phyloP scores from a whole-genome alignment of 305 asterid genomes.

The Fraxinus latifolia region DNA sequence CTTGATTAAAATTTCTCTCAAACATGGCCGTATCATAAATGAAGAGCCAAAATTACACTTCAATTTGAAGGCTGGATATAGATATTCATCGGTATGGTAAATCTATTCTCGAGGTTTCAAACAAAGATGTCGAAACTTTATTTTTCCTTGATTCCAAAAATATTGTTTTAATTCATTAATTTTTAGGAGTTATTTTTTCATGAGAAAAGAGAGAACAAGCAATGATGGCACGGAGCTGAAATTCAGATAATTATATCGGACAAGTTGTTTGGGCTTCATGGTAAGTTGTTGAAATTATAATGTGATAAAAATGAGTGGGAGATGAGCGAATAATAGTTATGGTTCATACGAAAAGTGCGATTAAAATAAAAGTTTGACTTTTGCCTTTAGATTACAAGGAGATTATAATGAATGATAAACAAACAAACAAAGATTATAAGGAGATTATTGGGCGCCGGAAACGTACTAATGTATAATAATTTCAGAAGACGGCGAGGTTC shows the following conservation, averaged over 20 bases:
- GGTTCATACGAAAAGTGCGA: not conserved
- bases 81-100: slow-evolving; percentile 60
- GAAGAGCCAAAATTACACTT: slow-evolving; percentile 63
- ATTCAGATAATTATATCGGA: slow-evolving; percentile 87
- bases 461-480: not conserved
- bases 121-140: slow-evolving; percentile 8
- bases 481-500: not conserved
- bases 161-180: slow-evolving; percentile 17
- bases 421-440: not conserved
- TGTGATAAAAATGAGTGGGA: not conserved
- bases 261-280: slow-evolving; percentile 33
- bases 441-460: not conserved
- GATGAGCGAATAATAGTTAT: not conserved
- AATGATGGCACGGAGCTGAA: slow-evolving; percentile 84
- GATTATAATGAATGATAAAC: not conserved
- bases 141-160: slow-evolving; percentile 11
- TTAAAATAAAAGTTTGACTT: not conserved
- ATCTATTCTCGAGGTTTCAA: slow-evolving; percentile 5
- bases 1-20: no score
- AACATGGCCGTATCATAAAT: no score
- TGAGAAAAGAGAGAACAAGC: slow-evolving; percentile 57
- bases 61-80: slow-evolving; percentile 85
- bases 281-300: not conserved
- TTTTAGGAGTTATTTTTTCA: slow-evolving; percentile 74
- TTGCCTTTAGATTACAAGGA: not conserved